A percentile compares a stretch with the other conserved stretches of the same genome.
These are phyloP conservation scores for Pseudogymnoascus sp. DNA, from an alignment of 2,329 filamentous ascomycete species.

Conservation along the genomic window DNA sequence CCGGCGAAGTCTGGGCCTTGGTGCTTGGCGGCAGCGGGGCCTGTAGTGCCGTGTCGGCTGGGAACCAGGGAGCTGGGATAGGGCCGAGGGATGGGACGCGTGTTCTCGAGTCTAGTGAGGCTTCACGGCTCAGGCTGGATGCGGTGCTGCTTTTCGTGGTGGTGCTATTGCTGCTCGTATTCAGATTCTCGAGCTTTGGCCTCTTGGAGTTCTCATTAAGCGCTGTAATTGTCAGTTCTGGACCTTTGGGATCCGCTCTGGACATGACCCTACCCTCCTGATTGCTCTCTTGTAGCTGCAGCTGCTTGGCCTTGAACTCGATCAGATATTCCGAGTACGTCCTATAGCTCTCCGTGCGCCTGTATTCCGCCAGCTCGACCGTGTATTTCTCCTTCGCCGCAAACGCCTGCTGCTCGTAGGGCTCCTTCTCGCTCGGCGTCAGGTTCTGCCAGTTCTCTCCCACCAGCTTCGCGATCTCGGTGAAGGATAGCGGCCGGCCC, in stretches of 20 bases:
- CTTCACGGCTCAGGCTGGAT: not conserved
- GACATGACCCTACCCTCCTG: not conserved
- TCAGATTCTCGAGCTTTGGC: constrained; percentile 7
- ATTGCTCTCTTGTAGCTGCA: not conserved
- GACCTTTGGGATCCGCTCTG: not conserved
- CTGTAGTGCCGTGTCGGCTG: not conserved
- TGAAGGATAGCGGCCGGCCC: constrained; percentile 66
- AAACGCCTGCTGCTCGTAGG: constrained; percentile 62
- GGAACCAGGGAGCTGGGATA: not conserved
- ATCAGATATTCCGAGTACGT: constrained; percentile 62
- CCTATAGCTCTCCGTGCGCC: constrained; percentile 61
- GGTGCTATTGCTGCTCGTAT: not conserved
- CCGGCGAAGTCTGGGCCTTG: not conserved
- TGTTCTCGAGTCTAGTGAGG: not conserved
- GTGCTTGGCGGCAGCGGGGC: not conserved
- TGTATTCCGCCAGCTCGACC: constrained; percentile 60
- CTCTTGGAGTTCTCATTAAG: constrained; percentile 7
- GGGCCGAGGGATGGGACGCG: not conserved
- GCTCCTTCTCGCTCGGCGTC: constrained; percentile 55
- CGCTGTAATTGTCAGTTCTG: not conserved
- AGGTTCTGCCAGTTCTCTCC: constrained; percentile 72
- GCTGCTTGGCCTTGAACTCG: constrained; percentile 67
- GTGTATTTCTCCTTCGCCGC: constrained; percentile 68
- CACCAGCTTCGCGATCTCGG: constrained; percentile 71
- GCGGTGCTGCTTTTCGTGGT: not conserved